Base-by-base conservation (phyloP, 345 rosid species). In the Citrus reticulata region DNA sequence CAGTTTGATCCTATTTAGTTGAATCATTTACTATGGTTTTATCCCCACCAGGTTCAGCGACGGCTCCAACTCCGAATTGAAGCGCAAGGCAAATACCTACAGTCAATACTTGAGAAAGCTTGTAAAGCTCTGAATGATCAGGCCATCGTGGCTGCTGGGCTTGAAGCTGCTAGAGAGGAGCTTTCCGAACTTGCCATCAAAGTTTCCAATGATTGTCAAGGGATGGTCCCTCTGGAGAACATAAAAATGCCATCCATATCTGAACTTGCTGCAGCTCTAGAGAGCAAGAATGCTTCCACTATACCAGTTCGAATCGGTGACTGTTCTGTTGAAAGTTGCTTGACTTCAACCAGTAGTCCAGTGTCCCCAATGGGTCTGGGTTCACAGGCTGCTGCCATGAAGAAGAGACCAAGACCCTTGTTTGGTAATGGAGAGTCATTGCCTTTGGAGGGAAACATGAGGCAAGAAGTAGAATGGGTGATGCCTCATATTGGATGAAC, bases 41-140 rank as follows among this genome's bases (percentile, higher is more conserved):
- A 57, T 61, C 73, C 72, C 60, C 74, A 58, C 81, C 92, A 95
- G 99, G 98, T 95, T 61, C 99, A 93, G 80, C 88, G 88, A 34
- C 90, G 86, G 17, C 93, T 95, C 70, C 99, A 93, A 80, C 89
- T 92, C 59, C 89, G 97, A 79, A 93, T 93, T 5, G 98, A 95
- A 83, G 89, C 99, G 4, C 99, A 95, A 78, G 88, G 97, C 68
- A 92, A 90, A 81, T 95, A 95, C 86, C 83, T 95, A 57, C 98
- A 95, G 75, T 77, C 93, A 14, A 91, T 95, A 81, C 91, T 95
- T 25, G 25, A 25, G 86, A 95, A 92, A 84, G 99, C 99, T 59
- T 90, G 96, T 84, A 92, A 91, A 86, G 95, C 91, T 42, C 85
- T 93, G 58, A 89, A 80, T 61, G 97, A 95, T 37, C 96, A 92